Percentiles rank a stretch among this genome's conserved stretches.
These are phyloP conservation scores for Leccinum fuscescens DNA, from an alignment of 1,284 basidiomycete genomes.

Conservation along the genomic window DNA sequence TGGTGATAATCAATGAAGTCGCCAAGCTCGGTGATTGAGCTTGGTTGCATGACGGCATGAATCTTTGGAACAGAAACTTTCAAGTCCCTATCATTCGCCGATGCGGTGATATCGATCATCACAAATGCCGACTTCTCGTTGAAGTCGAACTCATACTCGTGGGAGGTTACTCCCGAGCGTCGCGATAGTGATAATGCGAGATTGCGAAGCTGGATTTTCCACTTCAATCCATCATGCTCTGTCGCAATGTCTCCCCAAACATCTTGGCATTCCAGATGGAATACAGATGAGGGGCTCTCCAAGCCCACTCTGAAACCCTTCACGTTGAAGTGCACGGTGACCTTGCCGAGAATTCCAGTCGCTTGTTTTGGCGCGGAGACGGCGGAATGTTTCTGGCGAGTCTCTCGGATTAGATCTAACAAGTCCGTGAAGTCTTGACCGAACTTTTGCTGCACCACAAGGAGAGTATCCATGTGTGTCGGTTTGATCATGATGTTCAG, in stretches of 20 bases:
- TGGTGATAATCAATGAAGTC: conserved; percentile 85
- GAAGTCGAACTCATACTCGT: conserved; percentile 47
- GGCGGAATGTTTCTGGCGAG: conserved; percentile 41
- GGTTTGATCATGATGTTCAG: conserved; percentile 74
- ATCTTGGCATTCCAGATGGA: conserved; percentile 73
- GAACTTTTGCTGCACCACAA: conserved; percentile 81
- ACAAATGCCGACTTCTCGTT: conserved; percentile 80
- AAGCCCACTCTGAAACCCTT: conserved; percentile 77
- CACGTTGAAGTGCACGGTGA: conserved; percentile 60
- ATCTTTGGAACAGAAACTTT: conserved; percentile 67
- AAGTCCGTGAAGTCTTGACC: conserved; percentile 84
- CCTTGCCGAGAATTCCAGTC: conserved; percentile 19
- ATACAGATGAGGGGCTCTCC: conserved; percentile 65
- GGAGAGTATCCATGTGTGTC: conserved; percentile 75
- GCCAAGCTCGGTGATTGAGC: conserved; percentile 83
- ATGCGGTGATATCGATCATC: conserved; percentile 60
- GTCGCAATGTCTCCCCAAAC: conserved; percentile 59
- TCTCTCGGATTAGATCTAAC: conserved; percentile 60
- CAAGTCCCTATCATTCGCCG: conserved; percentile 40
- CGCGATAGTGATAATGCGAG: conserved; percentile 73
- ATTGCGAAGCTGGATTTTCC: conserved; percentile 68
- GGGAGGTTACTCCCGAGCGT: conserved; percentile 38
- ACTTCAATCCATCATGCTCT: conserved; percentile 43
- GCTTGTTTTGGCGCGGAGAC: conserved; percentile 20
- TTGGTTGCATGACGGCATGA: conserved; percentile 90